Base-by-base conservation (phyloP, 768 basidiomycete species). In the Mycena haematopus region DNA sequence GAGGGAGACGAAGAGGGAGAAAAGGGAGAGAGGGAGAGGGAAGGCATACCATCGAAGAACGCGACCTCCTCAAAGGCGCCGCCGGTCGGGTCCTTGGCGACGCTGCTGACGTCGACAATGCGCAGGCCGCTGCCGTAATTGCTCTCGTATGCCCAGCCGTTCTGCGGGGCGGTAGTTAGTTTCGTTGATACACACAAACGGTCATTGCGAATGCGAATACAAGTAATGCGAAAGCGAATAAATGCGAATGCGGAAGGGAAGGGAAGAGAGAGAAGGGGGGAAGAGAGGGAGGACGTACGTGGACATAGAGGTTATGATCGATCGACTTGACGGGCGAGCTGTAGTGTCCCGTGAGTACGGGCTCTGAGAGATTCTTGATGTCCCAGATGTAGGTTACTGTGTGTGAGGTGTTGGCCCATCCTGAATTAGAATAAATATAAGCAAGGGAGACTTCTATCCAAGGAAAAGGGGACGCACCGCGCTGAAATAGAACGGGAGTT, bases 351-450 rank as follows among this genome's bases (percentile, higher is more conserved):
- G 74, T 70, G 38, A 71, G 64, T 25, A 68, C 64, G 21, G 73
- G 74, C 31, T 66, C 52, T n/a, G 59, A 54, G 56, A 74, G 71
- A 56, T 71, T 49, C 29, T 63, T 61, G 63, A 75, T 71, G 56
- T 75, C 71, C 74, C 74, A 75, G 55, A 75, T 73, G 62, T 72
- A 73, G 5, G 74, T 65, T 60, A 36, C 65, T 58, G 58, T 74
- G 68, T 50, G 65, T 56, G 36, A 50, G 54, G 50, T 51, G 54
- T 56, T 62, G 22, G 73, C 73, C 63, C 64, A 68, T 5, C 62
- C 60, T n/a, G n/a, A n/a, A n/a, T n/a, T 66, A 40, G 11, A 35
- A 19, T 10, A n/a, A 1, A 38, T 9, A 10, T 42, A 19, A 35
- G n/a, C n/a, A n/a, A n/a, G n/a, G 24, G 14, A 31, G 9, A 6